phyloP scores from a whole-genome alignment of 257 asterid genomes.

The Solanum boliviense region DNA sequence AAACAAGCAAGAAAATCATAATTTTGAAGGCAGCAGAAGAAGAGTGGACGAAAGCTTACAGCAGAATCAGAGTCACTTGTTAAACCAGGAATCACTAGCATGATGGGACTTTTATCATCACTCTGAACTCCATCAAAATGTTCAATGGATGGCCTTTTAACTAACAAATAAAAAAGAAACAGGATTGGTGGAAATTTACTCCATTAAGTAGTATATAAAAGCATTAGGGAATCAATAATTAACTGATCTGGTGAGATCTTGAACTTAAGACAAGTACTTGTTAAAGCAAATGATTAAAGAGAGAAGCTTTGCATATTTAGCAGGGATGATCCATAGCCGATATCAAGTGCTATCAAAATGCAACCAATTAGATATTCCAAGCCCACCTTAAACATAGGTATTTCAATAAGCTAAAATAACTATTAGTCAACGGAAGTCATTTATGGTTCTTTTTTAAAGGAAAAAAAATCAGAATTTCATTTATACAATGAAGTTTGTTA shows the following conservation, averaged over 20 bases:
- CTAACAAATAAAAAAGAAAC: constrained; percentile 10
- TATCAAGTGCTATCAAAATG: not conserved
- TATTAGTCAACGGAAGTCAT: not conserved
- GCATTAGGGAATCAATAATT: not conserved
- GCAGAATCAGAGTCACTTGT: constrained; percentile 78
- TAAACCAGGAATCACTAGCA: constrained; percentile 80
- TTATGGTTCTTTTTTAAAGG: not conserved
- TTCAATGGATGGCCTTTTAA: constrained; percentile 23
- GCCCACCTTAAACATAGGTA: not conserved
- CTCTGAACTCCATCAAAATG: constrained; percentile 21
- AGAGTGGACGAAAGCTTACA: constrained; percentile 37
- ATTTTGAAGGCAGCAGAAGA: not conserved
- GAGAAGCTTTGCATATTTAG: not conserved
- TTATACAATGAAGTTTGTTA: not conserved
- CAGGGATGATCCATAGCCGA: not conserved
- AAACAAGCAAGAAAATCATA: not conserved
- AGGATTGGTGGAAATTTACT: not conserved
- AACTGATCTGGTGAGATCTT: not conserved
- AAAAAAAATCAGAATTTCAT: not conserved
- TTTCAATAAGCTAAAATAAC: not conserved
- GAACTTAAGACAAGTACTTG: not conserved
- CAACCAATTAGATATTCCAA: not conserved
- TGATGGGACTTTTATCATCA: constrained; percentile 45
- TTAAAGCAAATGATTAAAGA: not conserved
- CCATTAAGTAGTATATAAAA: not conserved